A percentile compares a stretch with the other conserved stretches of the same genome.
These are phyloP conservation scores for Amaranthus hypochondriacus DNA, from an alignment of 148 eudicot genomes.

Conservation along the genomic window DNA sequence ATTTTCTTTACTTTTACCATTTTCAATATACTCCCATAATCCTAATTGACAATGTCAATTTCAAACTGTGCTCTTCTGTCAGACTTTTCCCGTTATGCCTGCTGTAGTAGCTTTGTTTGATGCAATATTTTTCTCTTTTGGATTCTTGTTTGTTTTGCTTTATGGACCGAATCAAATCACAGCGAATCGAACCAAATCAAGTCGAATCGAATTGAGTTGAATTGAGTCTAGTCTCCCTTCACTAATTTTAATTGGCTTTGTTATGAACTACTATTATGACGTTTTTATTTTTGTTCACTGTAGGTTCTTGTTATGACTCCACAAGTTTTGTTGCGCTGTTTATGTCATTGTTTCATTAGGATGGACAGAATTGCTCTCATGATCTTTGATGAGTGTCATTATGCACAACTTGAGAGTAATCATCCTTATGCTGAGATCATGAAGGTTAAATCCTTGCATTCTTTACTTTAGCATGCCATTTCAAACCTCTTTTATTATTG, in stretches of 20 bases:
- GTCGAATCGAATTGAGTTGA: too few species aligned
- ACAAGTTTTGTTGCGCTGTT: conserved; percentile 47
- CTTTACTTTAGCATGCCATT: not conserved
- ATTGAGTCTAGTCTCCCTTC: not conserved
- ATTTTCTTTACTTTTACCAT: not conserved
- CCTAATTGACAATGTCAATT: not conserved
- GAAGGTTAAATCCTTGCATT: conserved; percentile 51
- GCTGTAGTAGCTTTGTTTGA: not conserved
- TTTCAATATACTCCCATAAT: not conserved
- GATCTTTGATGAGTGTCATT: conserved; percentile 96
- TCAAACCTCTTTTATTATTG: not conserved
- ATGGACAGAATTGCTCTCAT: conserved; percentile 75
- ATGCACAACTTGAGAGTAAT: conserved; percentile 84
- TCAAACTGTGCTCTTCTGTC: not conserved
- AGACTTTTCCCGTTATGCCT: not conserved
- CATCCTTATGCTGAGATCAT: conserved; percentile 98
- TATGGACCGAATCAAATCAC: not conserved
- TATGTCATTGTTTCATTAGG: conserved; percentile 81
- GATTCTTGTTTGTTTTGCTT: not conserved
- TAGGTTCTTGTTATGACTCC: conserved; percentile 99
- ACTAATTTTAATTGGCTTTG: not conserved
- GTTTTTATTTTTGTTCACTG: not conserved
- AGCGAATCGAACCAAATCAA: too few species aligned
- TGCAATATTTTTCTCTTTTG: not conserved
- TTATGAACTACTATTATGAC: not conserved